Conservation (phyloP, 2,329 filamentous ascomycete species). For the Fusarium staphyleae region DNA sequence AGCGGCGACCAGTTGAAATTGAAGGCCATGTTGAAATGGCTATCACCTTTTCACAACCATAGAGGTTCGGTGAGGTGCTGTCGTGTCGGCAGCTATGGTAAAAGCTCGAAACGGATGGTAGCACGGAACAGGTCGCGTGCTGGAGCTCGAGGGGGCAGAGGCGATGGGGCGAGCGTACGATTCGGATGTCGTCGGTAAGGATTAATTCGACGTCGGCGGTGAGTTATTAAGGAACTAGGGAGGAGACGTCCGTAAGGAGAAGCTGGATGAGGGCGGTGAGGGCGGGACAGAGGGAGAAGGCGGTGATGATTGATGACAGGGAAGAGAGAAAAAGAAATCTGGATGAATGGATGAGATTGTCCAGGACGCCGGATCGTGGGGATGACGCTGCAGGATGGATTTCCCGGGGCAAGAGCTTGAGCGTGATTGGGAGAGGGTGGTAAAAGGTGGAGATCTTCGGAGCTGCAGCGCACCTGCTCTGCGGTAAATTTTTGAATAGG, state of each 20-base stretch:
- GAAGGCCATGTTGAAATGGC: slow-evolving; percentile 86
- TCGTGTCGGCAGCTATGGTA: slow-evolving; percentile 32
- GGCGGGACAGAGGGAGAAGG: slow-evolving; percentile 9
- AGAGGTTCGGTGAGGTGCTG: slow-evolving; percentile 37
- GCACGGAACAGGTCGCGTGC: slow-evolving; percentile 26
- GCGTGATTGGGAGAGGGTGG: slow-evolving; percentile 35
- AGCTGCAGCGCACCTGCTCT: slow-evolving; percentile 17
- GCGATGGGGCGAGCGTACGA: slow-evolving; percentile 12
- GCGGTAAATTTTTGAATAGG: slow-evolving; percentile 33
- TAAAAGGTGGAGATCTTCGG: slow-evolving; percentile 38
- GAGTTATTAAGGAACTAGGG: not conserved
- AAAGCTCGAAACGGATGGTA: slow-evolving; percentile 19
- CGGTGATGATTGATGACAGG: slow-evolving; percentile 15
- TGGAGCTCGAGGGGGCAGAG: slow-evolving; percentile 19
- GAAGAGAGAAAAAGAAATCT: slow-evolving; percentile 22
- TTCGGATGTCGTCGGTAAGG: slow-evolving; percentile 17
- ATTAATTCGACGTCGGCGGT: slow-evolving; percentile 16
- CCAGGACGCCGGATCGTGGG: slow-evolving; percentile 41
- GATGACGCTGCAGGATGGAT: slow-evolving; percentile 41
- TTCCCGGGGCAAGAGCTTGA: slow-evolving; percentile 31
- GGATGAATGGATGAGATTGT: slow-evolving; percentile 33
- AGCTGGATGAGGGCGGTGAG: slow-evolving; percentile 8
- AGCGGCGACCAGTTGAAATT: slow-evolving; percentile 99
- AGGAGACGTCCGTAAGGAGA: slow-evolving; percentile 2
- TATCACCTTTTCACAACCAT: slow-evolving; percentile 47